phyloP scores from a whole-genome alignment of 2,329 filamentous ascomycete genomes.

The Venturia effusa region DNA sequence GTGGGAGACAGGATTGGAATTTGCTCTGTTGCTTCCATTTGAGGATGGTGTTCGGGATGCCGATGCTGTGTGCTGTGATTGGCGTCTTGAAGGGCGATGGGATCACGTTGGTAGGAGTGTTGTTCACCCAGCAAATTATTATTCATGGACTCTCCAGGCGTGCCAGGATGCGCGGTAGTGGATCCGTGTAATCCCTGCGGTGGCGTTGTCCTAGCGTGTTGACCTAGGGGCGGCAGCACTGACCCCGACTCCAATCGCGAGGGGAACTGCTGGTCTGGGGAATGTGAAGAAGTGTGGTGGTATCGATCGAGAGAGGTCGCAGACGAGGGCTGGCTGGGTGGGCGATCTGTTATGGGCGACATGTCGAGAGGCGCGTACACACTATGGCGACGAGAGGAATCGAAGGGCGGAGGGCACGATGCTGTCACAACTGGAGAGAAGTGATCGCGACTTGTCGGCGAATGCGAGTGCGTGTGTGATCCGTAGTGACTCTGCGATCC shows the following conservation, averaged over 20 bases:
- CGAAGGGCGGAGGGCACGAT: conserved; percentile 15
- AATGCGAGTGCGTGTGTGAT: conserved; percentile 4
- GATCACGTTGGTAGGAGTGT: conserved; percentile 17
- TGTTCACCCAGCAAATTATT: conserved; percentile 6
- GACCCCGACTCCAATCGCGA: conserved; percentile 7
- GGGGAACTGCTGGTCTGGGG: conserved; percentile 25
- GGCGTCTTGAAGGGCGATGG: conserved; percentile 14
- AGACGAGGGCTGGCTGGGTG: conserved; percentile 28
- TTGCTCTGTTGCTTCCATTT: neutral
- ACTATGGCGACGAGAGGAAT: conserved; percentile 21
- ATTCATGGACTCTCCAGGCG: neutral
- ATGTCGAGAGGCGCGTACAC: conserved; percentile 31
- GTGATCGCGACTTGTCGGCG: conserved; percentile 11
- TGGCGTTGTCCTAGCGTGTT: conserved; percentile 9
- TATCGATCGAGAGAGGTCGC: conserved; percentile 33
- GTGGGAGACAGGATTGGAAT: conserved; percentile 7
- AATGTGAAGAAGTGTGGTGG: conserved; percentile 34
- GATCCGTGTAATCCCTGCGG: conserved; percentile 8
- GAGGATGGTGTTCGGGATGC: conserved; percentile 9
- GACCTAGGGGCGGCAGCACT: conserved; percentile 6
- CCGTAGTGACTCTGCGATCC: conserved; percentile 15
- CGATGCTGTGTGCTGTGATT: conserved; percentile 13
- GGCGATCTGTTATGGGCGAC: conserved; percentile 23
- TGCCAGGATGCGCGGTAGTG: conserved; percentile 9
- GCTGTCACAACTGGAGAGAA: conserved; percentile 19